Evolutionary conservation across 2,329 filamentous ascomycete genomes (phyloP).

Genomic region (Hysterium pulicare): DNA sequence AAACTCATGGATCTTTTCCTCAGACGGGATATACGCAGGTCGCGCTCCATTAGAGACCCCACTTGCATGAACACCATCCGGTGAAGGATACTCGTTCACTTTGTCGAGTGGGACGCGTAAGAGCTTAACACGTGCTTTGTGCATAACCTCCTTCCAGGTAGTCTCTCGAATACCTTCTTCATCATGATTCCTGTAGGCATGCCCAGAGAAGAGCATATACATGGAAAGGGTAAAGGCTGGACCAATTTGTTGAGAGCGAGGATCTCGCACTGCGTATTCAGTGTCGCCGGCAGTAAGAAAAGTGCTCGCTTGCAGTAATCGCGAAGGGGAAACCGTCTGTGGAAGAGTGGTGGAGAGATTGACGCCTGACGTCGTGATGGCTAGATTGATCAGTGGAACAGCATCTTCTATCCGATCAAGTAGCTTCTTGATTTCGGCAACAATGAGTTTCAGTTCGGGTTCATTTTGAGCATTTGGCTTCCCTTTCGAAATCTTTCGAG

Average conservation of each 20-base stretch:
- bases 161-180: constrained; percentile 60
- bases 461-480: constrained; percentile 57
- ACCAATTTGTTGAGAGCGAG: constrained; percentile 72
- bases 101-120: constrained; percentile 63
- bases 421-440: constrained; percentile 70
- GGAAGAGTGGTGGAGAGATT: constrained; percentile 78
- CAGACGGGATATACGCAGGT: constrained; percentile 35
- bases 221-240: constrained; percentile 81
- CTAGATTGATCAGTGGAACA: constrained; percentile 86
- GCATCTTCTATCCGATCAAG: constrained; percentile 82
- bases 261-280: constrained; percentile 67
- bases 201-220: constrained; percentile 91
- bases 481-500: constrained; percentile 43
- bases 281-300: constrained; percentile 84
- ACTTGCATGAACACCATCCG: constrained; percentile 14
- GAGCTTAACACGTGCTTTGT: constrained; percentile 84
- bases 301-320: constrained; percentile 87
- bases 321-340: constrained; percentile 80
- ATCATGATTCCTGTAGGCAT: constrained; percentile 57
- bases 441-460: constrained; percentile 65
- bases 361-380: constrained; percentile 90
- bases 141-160: constrained; percentile 94
- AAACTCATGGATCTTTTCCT: constrained; percentile 59
- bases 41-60: constrained; percentile 13
- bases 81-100: constrained; percentile 45